Conservation (phyloP, 257 asterid species). For the Salvia rosmarinus region DNA sequence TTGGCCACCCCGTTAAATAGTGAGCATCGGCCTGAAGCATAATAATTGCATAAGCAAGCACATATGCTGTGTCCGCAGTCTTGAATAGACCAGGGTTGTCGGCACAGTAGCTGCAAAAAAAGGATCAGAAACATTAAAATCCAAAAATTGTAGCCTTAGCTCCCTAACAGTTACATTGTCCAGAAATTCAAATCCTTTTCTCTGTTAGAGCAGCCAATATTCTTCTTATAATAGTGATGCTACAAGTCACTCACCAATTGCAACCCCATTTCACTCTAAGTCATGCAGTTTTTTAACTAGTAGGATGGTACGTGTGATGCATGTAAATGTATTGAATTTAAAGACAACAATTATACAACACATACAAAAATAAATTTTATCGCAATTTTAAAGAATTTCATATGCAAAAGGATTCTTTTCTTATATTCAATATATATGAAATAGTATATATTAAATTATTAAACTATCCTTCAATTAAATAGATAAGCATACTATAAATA, state of each 20-base stretch:
- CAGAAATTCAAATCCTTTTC: constrained; percentile 22
- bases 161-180: constrained; percentile 8
- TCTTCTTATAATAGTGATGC: neutral
- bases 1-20: constrained; percentile 78
- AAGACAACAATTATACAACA: too few relatives aligned
- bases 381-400: too few relatives aligned
- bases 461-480: too few relatives aligned
- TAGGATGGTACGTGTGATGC: too few relatives aligned
- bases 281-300: neutral
- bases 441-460: too few relatives aligned
- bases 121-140: constrained; percentile 24
- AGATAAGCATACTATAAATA: too few relatives aligned
- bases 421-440: too few relatives aligned
- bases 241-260: neutral
- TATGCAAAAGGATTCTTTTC: too few relatives aligned
- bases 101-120: constrained; percentile 77
- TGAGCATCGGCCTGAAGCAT: constrained; percentile 92
- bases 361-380: too few relatives aligned
- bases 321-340: too few relatives aligned
- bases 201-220: neutral
- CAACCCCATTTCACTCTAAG: neutral
- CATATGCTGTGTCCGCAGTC: constrained; percentile 93
- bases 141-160: constrained; percentile 9
- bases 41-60: constrained; percentile 90
- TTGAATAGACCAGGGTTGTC: constrained; percentile 87